These are phyloP conservation scores for Citrus cavaleriei DNA, from an alignment of 345 rosid genomes.

Conservation along the genomic window DNA sequence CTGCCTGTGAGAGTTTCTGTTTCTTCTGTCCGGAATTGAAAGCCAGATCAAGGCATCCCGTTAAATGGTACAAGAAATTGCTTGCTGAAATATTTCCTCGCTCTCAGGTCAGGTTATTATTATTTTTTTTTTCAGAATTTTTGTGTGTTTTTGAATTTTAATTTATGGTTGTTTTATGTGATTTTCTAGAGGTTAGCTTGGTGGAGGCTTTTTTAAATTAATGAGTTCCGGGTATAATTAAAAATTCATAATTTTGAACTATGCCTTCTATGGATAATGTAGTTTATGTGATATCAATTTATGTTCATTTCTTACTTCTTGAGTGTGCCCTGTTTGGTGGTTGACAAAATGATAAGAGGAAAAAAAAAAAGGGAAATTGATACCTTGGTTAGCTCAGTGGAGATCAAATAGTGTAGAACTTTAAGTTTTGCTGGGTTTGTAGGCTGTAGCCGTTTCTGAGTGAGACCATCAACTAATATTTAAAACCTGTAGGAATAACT, in stretches of 20 bases:
- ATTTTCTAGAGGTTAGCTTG: background rate
- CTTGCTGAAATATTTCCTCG: conserved; percentile 60
- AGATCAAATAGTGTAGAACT: background rate
- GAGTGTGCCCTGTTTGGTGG: background rate
- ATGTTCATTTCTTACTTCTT: background rate
- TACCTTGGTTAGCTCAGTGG: conserved; percentile 3
- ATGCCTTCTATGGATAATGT: background rate
- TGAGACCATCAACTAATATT: background rate
- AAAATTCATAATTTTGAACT: background rate
- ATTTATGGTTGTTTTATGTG: background rate
- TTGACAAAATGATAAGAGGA: background rate
- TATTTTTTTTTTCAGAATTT: background rate
- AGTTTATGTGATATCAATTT: background rate
- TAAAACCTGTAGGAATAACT: background rate
- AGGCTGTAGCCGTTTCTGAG: too few relatives aligned
- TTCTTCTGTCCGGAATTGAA: conserved; percentile 60
- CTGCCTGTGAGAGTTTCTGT: conserved; percentile 54
- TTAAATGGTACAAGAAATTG: conserved; percentile 66
- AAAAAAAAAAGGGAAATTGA: background rate
- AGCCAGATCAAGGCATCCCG: conserved; percentile 72
- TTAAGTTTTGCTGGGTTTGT: background rate
- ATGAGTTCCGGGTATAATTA: background rate
- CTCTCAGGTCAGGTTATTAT: conserved; percentile 38
- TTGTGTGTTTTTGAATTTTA: background rate
- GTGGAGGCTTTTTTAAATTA: background rate